Evolutionary conservation across 2,329 filamentous ascomycete genomes (phyloP).

Genomic region (Talaromyces atroroseus): DNA sequence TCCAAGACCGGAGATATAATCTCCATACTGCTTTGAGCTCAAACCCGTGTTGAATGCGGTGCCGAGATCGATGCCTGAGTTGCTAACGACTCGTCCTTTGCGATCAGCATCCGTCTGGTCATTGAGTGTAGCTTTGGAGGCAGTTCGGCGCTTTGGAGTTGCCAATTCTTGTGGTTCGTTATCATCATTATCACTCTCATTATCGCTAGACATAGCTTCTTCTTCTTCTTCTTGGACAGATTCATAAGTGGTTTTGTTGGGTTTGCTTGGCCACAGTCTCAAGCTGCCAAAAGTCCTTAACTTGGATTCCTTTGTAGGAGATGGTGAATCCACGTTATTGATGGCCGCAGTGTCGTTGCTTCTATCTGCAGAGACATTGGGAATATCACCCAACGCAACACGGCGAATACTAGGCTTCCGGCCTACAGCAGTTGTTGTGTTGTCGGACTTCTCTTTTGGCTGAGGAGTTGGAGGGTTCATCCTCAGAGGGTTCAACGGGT

Average conservation of each 20-base stretch:
- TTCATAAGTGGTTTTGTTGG: constrained; percentile 31
- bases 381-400: constrained; percentile 27
- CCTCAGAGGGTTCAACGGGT: constrained; percentile 42
- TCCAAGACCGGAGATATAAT: constrained; percentile 39
- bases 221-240: constrained; percentile 27
- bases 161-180: constrained; percentile 2
- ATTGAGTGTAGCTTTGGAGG: not conserved
- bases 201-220: constrained; percentile 14
- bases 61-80: constrained; percentile 36
- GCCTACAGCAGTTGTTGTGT: constrained; percentile 15
- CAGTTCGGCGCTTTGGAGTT: constrained; percentile 8
- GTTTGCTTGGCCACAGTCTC: constrained; percentile 29
- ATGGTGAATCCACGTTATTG: not conserved
- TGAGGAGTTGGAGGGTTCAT: constrained; percentile 44
- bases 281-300: constrained; percentile 21
- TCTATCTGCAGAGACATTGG: constrained; percentile 25
- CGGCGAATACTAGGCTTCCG: constrained; percentile 26
- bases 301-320: constrained; percentile 14
- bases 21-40: constrained; percentile 34
- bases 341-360: not conserved
- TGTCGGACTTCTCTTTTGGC: constrained; percentile 22
- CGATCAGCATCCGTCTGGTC: constrained; percentile 28
- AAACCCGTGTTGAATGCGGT: constrained; percentile 20
- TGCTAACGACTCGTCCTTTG: constrained; percentile 41
- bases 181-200: constrained; percentile 19